Evolutionary conservation across 2,329 filamentous ascomycete genomes (phyloP), one percentile per base, ranked within the genome.

Genomic region (Penicillium sp.): DNA sequence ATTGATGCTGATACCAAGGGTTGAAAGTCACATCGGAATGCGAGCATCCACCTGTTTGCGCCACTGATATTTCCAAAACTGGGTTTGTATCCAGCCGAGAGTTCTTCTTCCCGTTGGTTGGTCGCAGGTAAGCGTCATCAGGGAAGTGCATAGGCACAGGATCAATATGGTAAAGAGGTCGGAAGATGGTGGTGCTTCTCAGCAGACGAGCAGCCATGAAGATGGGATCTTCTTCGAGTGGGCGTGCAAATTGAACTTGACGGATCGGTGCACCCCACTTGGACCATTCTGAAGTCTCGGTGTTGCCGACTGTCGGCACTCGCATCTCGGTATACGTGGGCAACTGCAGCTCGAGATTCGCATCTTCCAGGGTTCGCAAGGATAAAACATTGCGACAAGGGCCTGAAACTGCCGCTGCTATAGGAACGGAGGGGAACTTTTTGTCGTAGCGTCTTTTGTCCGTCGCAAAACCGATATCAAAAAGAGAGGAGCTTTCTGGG

Each of bases 11-110:
- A 64, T 82, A 81, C 73, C 79, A 82, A 4, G 83, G 83, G 61
- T 86, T 85, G 67, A 87, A 86, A 6, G 77, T 67, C 10, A 86
- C 74, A 67, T 85, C 78, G 1, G 78, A 78, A 65, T 84, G 82
- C 3, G 77, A 59, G 29, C 67, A 64, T 1, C 75, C 77, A 10
- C 78, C 80, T 2, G 78, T 82, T 24, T 76, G 64, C 1, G 69
- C 65, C 13, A 67, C 66, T 1, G 67, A 61, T 36, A 84, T 70
- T 34, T 74, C 74, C 16, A 79, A 61, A 10, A 84, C 61, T 3
- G 75, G 74, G 53, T 79, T 78, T 1, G 77, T 67, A 51, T 81
- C 75, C 4, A 86, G 67, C 36, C 70, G 69, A 14, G 80, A 81
- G 53, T 63, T 62, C 27, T 47, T 72, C 47, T 16, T 68, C 56